A percentile compares a stretch with the other conserved stretches of the same genome.
phyloP scores from a whole-genome alignment of 257 asterid species.

The Henckelia pumila region DNA sequence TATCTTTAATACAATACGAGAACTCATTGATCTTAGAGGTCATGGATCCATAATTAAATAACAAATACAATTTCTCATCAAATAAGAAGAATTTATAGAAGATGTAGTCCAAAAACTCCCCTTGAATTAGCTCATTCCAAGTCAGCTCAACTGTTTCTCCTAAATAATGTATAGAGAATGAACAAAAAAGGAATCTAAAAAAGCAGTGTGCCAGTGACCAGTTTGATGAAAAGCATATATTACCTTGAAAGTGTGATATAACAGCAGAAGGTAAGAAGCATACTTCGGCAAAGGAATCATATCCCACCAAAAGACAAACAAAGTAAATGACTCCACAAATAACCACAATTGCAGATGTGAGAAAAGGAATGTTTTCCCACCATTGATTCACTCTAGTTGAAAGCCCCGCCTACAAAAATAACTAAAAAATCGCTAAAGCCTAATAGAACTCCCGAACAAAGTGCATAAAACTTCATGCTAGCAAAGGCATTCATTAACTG shows the following conservation, averaged over 20 bases:
- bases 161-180: neutral
- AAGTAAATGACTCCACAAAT: conserved; percentile 79
- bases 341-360: conserved; percentile 67
- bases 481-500: neutral
- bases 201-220: conserved; percentile 16
- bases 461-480: neutral
- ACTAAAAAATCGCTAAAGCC: conserved; percentile 13
- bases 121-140: no score
- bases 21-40: neutral
- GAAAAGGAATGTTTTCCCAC: conserved; percentile 94
- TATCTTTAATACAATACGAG: neutral
- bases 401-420: conserved; percentile 65
- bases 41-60: neutral
- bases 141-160: neutral
- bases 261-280: conserved; percentile 90
- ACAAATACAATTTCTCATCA: neutral
- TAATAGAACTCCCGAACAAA: conserved; percentile 1
- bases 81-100: neutral
- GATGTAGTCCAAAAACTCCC: no score
- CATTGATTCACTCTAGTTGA: conserved; percentile 79
- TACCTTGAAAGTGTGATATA: conserved; percentile 85
- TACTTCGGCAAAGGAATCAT: conserved; percentile 84
- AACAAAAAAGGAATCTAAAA: neutral
- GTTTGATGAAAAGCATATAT: conserved; percentile 2
- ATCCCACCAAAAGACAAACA: conserved; percentile 83